Evolutionary conservation across 805 yeast species (phyloP), one percentile per base, ranked within the genome.

Genomic region (Citeromyces nyonsensis): DNA sequence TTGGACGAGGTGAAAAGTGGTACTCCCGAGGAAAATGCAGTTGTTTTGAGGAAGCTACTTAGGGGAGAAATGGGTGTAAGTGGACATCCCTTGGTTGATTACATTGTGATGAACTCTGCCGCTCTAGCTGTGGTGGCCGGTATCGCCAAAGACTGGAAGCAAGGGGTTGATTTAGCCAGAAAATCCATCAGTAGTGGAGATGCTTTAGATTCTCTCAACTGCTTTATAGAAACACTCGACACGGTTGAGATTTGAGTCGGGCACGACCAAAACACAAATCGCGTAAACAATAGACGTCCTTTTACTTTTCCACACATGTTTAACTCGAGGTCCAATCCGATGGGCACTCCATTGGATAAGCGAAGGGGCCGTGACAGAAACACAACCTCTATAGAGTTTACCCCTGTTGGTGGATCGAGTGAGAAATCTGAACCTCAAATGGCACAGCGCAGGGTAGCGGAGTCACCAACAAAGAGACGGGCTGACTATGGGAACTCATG

Each of bases 81-180:
- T 1, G 70, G 57, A 35, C 59, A 72, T 36, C 82, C 97, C 3
- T 55, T 86, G 10, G 73, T 76, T 33, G 95, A 91, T 54, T 91
- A 86, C 55, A 91, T 91, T n/a, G 52, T 88, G 36, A 54, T 91
- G 66, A 91, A 91, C 52, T 66, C 93, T 13, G 86, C 86, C 3
- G 95, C 95, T 0, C 57, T 91, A 36, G 86, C 88, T 1, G 82
- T 79, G 22, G 71, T 85, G 15, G 65, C 78, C 9, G 94, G 93
- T 2, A 48, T 60, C 6, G 74, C 84, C 3, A 51, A 50, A 15
- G 55, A 66, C 42, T 91, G 94, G 91, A 67, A 61, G 36, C 64
- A 71, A 6, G 99, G 97, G 20, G 88, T 83, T 4, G 58, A 55
- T 34, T 45, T 73, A 14, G 97, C 97, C 1, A 66, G 73, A 40